These are phyloP conservation scores for Kalmanozyma brasiliensis DNA, from an alignment of 1,284 basidiomycete genomes.

Conservation along the genomic window DNA sequence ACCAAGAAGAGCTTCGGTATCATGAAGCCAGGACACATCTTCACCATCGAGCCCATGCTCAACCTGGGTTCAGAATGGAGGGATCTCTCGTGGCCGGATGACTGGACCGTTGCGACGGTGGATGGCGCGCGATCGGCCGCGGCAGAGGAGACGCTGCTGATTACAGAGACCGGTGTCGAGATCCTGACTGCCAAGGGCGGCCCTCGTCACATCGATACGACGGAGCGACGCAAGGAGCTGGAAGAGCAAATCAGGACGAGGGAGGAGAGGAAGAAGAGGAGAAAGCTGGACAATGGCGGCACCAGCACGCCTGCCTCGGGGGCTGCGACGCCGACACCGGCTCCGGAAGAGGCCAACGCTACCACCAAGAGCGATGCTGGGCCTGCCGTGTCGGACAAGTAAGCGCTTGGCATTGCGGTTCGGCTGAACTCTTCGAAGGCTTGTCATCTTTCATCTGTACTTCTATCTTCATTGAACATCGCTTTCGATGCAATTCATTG, in stretches of 20 bases:
- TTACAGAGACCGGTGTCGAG: slow-evolving; percentile 66
- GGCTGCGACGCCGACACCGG: slow-evolving; percentile 34
- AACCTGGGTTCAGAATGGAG: slow-evolving; percentile 59
- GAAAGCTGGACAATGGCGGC: slow-evolving; percentile 34
- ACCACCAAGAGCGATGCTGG: slow-evolving; percentile 29
- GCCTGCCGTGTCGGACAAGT: slow-evolving; percentile 12
- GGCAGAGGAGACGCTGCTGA: slow-evolving; percentile 65
- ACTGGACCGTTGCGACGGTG: slow-evolving; percentile 65
- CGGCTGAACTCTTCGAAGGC: background rate
- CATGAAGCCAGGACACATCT: slow-evolving; percentile 65
- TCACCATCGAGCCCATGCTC: slow-evolving; percentile 67
- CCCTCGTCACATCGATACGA: slow-evolving; percentile 57
- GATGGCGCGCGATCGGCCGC: slow-evolving; percentile 64
- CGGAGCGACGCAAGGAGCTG: slow-evolving; percentile 51
- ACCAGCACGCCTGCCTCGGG: slow-evolving; percentile 25
- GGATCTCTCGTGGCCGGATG: slow-evolving; percentile 66
- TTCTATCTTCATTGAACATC: slow-evolving; percentile 10
- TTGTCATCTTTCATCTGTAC: background rate
- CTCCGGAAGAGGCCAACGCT: slow-evolving; percentile 31
- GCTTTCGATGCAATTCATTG: no score
- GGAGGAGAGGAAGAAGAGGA: slow-evolving; percentile 42
- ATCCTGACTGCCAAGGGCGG: slow-evolving; percentile 65
- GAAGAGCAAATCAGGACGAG: slow-evolving; percentile 36
- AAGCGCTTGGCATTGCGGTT: background rate
- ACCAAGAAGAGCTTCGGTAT: slow-evolving; percentile 66